A percentile compares a stretch with the other conserved stretches of the same genome.
phyloP scores from a whole-genome alignment of 495 filamentous ascomycete species.

The Neurospora africana region DNA sequence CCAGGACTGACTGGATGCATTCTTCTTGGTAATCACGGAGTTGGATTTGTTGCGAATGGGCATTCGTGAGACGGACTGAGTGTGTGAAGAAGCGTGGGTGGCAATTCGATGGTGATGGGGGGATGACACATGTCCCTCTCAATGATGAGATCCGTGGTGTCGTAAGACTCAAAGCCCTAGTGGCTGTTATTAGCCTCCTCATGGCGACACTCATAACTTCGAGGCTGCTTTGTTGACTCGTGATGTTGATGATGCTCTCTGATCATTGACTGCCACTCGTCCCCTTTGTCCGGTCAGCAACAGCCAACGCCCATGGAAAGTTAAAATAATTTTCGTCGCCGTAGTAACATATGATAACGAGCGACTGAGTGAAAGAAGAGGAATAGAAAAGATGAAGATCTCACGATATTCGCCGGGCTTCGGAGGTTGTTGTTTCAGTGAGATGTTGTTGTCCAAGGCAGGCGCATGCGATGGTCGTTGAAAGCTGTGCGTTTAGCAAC shows the following conservation, averaged over 20 bases:
- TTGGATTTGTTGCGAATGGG: constrained; percentile 26
- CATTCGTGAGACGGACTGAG: neutral
- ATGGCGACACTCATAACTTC: neutral
- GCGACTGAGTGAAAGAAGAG: neutral
- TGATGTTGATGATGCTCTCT: neutral
- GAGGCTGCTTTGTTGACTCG: neutral
- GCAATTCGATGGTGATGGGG: neutral
- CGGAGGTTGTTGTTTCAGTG: neutral
- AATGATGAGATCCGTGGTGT: neutral
- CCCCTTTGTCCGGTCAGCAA: neutral
- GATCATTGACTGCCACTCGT: neutral
- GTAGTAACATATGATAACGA: neutral
- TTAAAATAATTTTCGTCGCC: too few species aligned
- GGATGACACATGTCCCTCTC: neutral
- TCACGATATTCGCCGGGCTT: neutral
- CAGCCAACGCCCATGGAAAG: neutral
- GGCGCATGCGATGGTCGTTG: neutral
- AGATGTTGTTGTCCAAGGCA: neutral
- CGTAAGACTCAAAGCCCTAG: neutral
- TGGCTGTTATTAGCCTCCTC: neutral
- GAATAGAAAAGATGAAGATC: neutral
- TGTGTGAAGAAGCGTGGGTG: neutral
- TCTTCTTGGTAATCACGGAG: constrained; percentile 77
- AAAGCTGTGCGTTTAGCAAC: neutral
- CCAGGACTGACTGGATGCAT: constrained; percentile 78